These are phyloP conservation scores for Ustulina deusta DNA, from an alignment of 2,329 filamentous ascomycete genomes.

Conservation along the genomic window DNA sequence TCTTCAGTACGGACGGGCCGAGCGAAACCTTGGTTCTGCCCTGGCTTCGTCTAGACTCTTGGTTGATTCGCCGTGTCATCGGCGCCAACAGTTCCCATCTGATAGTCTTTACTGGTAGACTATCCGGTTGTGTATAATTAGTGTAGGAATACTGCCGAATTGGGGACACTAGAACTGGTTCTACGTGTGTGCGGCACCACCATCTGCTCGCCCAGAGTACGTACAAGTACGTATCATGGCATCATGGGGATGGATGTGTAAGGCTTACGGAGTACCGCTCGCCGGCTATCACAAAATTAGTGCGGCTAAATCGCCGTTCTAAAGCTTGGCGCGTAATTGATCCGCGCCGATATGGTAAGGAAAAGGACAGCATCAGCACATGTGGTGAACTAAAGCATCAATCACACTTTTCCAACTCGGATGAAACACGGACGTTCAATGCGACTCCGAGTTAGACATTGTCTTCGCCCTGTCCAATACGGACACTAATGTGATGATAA, in stretches of 20 bases:
- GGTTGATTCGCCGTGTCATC: constrained; percentile 33
- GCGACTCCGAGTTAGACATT: constrained; percentile 4
- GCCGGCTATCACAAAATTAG: constrained; percentile 21
- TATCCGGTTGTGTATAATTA: constrained; percentile 27
- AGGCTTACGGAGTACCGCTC: constrained; percentile 17
- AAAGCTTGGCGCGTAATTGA: constrained; percentile 28
- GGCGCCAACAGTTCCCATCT: constrained; percentile 30
- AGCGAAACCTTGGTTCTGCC: constrained; percentile 24
- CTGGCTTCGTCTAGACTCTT: constrained; percentile 23
- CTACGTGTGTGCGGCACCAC: constrained; percentile 26
- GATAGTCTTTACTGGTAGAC: constrained; percentile 16
- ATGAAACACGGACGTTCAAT: constrained; percentile 31
- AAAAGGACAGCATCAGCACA: neutral
- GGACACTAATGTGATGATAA: constrained; percentile 10
- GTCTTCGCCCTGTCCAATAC: constrained; percentile 6
- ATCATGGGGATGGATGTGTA: constrained; percentile 2
- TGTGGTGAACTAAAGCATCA: constrained; percentile 14
- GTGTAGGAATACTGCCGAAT: constrained; percentile 7
- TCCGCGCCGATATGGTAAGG: neutral
- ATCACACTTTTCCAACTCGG: constrained; percentile 12
- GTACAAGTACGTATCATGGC: constrained; percentile 20
- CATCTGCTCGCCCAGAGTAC: constrained; percentile 2
- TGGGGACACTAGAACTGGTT: constrained; percentile 3
- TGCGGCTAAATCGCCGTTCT: constrained; percentile 31
- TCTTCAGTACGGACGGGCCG: neutral